phyloP scores from a whole-genome alignment of 495 filamentous ascomycete species.

The Hypomontagnella submonticulosa region DNA sequence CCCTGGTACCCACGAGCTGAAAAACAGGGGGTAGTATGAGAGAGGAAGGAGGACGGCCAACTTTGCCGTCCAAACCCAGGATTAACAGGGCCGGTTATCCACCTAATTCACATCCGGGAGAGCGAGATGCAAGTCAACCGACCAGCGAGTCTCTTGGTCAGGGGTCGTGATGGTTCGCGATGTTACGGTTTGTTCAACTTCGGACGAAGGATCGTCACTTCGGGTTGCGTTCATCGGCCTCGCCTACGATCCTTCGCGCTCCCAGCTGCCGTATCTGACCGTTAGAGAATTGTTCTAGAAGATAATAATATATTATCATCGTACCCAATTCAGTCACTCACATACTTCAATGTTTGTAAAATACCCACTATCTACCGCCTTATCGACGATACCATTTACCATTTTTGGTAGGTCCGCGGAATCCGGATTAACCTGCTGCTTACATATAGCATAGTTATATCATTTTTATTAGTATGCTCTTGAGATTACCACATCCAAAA shows the following conservation, averaged over 20 bases:
- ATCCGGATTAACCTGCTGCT: no score
- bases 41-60: constrained; percentile 27
- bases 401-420: no score
- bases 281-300: constrained; percentile 32
- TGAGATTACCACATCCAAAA: no score
- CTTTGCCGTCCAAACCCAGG: constrained; percentile 22
- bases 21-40: constrained; percentile 28
- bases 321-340: not conserved
- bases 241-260: constrained; percentile 14
- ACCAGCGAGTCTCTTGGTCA: not conserved
- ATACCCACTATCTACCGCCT: no score
- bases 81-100: constrained; percentile 26
- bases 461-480: no score
- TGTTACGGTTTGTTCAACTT: not conserved
- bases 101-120: not conserved
- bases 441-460: no score
- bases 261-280: constrained; percentile 27
- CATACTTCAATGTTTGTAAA: no score
- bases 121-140: not conserved
- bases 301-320: not conserved
- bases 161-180: not conserved
- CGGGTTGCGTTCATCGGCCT: constrained; percentile 10
- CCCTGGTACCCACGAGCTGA: constrained; percentile 37
- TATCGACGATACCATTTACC: no score
- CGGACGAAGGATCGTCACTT: not conserved